Conservation (phyloP, 345 rosid genomes). For the Salix suchowensis region DNA sequence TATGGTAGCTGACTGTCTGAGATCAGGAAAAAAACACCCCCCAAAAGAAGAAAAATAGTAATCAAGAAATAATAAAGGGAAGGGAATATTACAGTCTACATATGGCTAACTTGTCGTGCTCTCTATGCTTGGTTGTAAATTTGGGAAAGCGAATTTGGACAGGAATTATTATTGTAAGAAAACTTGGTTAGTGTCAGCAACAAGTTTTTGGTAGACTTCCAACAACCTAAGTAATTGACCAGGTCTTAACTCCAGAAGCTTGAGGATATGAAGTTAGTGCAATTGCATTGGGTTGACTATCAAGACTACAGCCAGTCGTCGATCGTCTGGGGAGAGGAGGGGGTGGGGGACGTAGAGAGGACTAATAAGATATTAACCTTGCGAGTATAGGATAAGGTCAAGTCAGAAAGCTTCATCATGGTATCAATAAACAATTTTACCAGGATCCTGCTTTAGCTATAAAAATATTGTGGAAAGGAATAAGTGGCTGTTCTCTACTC, state of each 20-base stretch:
- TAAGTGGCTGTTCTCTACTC: constrained; percentile 26
- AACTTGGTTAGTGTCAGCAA: not conserved
- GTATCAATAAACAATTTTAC: constrained; percentile 9
- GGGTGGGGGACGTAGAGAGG: not conserved
- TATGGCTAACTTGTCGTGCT: not conserved
- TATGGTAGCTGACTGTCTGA: not conserved
- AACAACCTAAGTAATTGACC: constrained; percentile 12
- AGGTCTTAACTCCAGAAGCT: constrained; percentile 19
- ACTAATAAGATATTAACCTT: not conserved
- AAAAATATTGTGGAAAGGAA: constrained; percentile 12
- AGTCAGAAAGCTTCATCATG: not conserved
- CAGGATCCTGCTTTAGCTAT: constrained; percentile 9
- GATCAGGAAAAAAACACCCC: not conserved
- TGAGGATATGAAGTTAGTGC: constrained; percentile 5
- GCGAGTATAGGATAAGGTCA: constrained; percentile 13
- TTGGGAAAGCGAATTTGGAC: not conserved
- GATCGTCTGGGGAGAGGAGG: not conserved
- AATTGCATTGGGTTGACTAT: constrained; percentile 23
- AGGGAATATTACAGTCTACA: too few species aligned
- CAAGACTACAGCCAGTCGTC: constrained; percentile 14
- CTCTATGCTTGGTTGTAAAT: not conserved
- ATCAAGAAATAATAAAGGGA: not conserved
- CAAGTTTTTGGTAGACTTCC: not conserved
- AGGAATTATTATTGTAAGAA: not conserved
- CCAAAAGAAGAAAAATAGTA: not conserved